Evolutionary conservation across 345 rosid genomes (phyloP).

Genomic region (Euclidium syriacum): DNA sequence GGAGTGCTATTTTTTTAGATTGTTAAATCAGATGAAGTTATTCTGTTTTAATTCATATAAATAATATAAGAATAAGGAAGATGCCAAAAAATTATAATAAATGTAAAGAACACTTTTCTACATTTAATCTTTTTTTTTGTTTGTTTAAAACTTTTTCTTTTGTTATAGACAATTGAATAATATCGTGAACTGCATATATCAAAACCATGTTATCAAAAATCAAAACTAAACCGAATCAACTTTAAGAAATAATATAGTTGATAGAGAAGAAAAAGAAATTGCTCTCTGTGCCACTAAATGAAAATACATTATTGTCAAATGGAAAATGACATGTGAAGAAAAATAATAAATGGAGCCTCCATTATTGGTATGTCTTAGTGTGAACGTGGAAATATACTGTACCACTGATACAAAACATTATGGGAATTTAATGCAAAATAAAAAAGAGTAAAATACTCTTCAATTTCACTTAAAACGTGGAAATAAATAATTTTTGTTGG

Average conservation of each 20-base stretch:
- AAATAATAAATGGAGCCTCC: not conserved
- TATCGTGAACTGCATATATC: not conserved
- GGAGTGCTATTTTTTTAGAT: not conserved
- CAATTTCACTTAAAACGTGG: not conserved
- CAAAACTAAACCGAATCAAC: not conserved
- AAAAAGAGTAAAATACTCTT: not conserved
- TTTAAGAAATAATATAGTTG: not conserved
- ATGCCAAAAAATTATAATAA: not conserved
- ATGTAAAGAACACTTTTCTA: not conserved
- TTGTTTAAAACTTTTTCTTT: too few relatives aligned
- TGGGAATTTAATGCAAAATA: not conserved
- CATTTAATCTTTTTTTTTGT: not conserved
- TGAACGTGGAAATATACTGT: slow-evolving; percentile 16
- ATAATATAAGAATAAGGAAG: not conserved
- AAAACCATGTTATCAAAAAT: slow-evolving; percentile 4
- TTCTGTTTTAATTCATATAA: not conserved
- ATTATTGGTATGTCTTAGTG: slow-evolving; percentile 14
- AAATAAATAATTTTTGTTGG: not conserved
- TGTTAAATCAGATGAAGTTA: not conserved
- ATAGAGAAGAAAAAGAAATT: not conserved
- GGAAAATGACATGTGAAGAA: slow-evolving; percentile 22
- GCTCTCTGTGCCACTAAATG: not conserved
- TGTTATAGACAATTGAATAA: not conserved
- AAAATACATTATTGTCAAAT: not conserved
- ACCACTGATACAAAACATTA: not conserved